phyloP scores from a whole-genome alignment of 23 red algal species.

The Gracilariopsis chorda region DNA sequence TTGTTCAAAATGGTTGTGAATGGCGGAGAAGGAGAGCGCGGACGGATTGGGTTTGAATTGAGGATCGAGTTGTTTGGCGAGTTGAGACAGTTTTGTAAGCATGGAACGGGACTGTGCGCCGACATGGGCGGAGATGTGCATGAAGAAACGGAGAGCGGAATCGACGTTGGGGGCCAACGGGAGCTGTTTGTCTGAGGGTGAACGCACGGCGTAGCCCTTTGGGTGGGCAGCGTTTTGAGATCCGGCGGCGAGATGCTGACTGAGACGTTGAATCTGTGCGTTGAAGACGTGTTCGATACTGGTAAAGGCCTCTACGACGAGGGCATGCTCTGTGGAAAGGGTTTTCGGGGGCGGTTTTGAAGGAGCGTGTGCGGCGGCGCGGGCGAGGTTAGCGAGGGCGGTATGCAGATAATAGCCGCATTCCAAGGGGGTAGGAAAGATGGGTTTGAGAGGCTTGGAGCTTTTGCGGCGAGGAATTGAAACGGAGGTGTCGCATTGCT shows the following conservation, averaged over 20 bases:
- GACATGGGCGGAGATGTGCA: background rate
- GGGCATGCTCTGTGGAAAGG: too few species aligned
- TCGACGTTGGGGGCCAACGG: background rate
- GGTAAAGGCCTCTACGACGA: background rate
- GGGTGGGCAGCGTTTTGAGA: background rate
- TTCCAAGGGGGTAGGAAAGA: background rate
- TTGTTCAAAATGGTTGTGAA: slow-evolving; percentile 3
- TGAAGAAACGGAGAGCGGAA: background rate
- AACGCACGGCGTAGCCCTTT: background rate
- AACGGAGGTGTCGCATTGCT: background rate
- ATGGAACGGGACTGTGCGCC: background rate
- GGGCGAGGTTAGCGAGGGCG: background rate
- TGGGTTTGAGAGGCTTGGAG: background rate
- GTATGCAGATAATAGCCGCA: background rate
- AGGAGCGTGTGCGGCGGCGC: too few species aligned
- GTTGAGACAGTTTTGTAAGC: background rate
- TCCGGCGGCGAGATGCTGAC: background rate
- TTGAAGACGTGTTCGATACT: background rate
- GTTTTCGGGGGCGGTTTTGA: too few species aligned
- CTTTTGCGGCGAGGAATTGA: background rate
- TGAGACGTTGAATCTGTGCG: background rate
- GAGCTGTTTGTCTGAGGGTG: background rate
- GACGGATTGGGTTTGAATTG: background rate
- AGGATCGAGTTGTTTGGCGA: background rate
- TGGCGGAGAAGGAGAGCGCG: background rate